Conservation (phyloP, 306 rosid species). For the Lathyrus aphaca region DNA sequence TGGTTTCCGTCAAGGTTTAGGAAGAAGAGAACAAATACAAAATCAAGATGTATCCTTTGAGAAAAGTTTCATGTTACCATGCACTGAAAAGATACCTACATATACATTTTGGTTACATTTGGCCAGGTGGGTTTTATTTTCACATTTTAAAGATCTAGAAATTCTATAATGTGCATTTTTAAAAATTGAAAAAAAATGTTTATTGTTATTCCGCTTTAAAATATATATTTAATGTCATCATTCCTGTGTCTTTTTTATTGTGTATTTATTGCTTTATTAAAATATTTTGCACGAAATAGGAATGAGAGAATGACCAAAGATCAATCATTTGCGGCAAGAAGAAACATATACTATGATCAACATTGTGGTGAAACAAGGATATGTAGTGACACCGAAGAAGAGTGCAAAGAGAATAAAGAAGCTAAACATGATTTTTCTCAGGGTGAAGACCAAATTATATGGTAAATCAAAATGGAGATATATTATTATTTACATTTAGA, state of each 20-base stretch:
- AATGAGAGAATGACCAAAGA: conserved; percentile 86
- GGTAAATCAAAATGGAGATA: conserved; percentile 54
- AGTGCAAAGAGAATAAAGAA: conserved; percentile 48
- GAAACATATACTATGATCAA: conserved; percentile 66
- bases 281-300: conserved; percentile 52
- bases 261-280: conserved; percentile 47
- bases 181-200: background rate
- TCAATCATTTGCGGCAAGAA: conserved; percentile 77
- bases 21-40: conserved; percentile 44
- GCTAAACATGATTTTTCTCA: conserved; percentile 66
- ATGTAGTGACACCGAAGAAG: conserved; percentile 82
- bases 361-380: conserved; percentile 66
- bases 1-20: conserved; percentile 51
- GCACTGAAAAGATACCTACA: conserved; percentile 56
- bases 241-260: conserved; percentile 3
- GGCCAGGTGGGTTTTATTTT: conserved; percentile 57
- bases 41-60: conserved; percentile 36
- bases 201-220: conserved; percentile 3
- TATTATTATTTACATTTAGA: conserved; percentile 13
- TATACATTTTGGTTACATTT: conserved; percentile 75
- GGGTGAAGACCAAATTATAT: conserved; percentile 68
- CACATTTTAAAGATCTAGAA: background rate
- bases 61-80: conserved; percentile 51
- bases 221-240: background rate
- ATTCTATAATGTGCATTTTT: conserved; percentile 4